Base-by-base conservation (phyloP, 1,284 basidiomycete genomes). In the Puccinia polysora region DNA sequence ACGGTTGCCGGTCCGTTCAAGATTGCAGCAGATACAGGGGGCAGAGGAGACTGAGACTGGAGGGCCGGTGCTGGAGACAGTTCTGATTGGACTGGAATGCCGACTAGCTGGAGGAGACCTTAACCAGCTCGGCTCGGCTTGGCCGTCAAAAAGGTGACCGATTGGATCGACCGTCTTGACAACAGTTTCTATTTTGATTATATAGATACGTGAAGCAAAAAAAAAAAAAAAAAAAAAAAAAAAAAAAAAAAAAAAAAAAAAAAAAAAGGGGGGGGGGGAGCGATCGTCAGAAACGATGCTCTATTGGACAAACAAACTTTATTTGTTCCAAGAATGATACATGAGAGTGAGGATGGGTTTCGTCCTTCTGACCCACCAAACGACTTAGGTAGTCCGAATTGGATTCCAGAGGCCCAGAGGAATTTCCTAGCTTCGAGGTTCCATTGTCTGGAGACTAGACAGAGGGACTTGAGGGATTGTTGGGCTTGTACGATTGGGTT, bases 111-210 rank as follows among this genome's bases (percentile, higher is more conserved):
- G 40, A 1, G 65, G 53, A 10, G 65, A 56, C 3, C 23, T 65
- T 8, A 68, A 15, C 65, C 65, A 68, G 40, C 20, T 58, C 32
- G 65, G 65, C n/a, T 56, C 55, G 15, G 49, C 28, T 20, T 25
- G 32, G 10, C 53, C 55, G 49, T 68, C 65, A 32, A 68, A 68
- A 45, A 68, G 58, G 25, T 52, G 47, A 5, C 65, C 65, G 14
- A 68, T 45, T 4, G 65, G 65, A 47, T 68, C 65, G 34, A 68
- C 65, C 38, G 58, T 30, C 20, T 68, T 68, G 23, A 68, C 65
- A 18, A 68, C 65, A 30, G 52, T 68, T 49, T 68, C 65, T 68
- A 28, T 28, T 25, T 7, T 32, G 10, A 2, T 2, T 34, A 36
- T 36, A 36, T 34, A 34, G 25, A 15, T 4, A 14, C 23, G 45